phyloP scores from a whole-genome alignment of 2,329 filamentous ascomycete species.

The Aspergillus uvarum region DNA sequence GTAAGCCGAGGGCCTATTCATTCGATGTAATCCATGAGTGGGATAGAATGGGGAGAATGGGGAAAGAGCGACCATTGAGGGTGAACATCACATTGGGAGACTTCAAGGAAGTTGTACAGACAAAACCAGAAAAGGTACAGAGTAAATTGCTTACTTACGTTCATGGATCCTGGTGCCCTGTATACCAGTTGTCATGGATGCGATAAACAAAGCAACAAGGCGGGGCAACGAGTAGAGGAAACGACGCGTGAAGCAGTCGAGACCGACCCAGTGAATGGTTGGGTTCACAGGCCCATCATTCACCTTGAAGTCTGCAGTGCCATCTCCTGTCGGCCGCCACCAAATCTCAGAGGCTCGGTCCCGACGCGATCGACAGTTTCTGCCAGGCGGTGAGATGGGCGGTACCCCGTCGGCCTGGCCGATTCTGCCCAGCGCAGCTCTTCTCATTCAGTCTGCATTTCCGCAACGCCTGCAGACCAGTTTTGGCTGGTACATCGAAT shows the following conservation, averaged over 20 bases:
- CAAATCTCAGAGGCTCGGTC: neutral
- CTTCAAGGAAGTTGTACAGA: neutral
- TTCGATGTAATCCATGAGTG: neutral
- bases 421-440: conserved; percentile 19
- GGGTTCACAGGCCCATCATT: neutral
- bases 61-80: neutral
- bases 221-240: neutral
- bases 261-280: neutral
- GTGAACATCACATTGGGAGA: neutral
- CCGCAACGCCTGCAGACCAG: conserved; percentile 15
- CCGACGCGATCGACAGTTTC: conserved; percentile 13
- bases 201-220: neutral
- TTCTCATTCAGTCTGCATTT: conserved; percentile 10
- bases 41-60: neutral
- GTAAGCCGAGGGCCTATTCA: neutral
- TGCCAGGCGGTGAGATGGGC: conserved; percentile 28
- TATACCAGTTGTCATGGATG: neutral
- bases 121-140: neutral
- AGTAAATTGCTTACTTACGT: neutral
- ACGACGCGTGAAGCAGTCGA: neutral
- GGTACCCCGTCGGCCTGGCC: conserved; percentile 7
- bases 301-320: too few relatives aligned
- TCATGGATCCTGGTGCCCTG: neutral
- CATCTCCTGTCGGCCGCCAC: neutral
- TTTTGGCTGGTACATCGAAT: conserved; percentile 14